These are phyloP conservation scores for Aspergillus piperis DNA, from an alignment of 2,329 filamentous ascomycete genomes.

Conservation along the genomic window DNA sequence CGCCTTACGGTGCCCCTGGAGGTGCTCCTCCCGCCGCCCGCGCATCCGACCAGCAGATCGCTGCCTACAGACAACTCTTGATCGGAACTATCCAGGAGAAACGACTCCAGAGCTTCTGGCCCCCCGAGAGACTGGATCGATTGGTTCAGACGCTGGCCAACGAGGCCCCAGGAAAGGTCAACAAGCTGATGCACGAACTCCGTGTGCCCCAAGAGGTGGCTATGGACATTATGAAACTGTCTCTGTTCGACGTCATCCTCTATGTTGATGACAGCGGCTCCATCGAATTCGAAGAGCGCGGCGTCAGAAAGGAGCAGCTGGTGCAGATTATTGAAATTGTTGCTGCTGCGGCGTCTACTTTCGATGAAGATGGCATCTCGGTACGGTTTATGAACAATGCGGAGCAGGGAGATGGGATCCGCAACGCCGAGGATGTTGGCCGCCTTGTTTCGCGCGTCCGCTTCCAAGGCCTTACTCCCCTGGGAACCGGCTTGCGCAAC, in stretches of 20 bases:
- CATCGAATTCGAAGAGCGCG: slow-evolving; percentile 68
- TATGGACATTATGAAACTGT: slow-evolving; percentile 63
- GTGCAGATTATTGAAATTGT: slow-evolving; percentile 65
- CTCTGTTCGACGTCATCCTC: slow-evolving; percentile 63
- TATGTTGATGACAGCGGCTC: slow-evolving; percentile 71
- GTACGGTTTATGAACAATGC: slow-evolving; percentile 70
- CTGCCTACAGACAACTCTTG: slow-evolving; percentile 59
- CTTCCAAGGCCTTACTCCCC: slow-evolving; percentile 67
- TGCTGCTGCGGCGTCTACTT: slow-evolving; percentile 66
- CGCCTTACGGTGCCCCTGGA: slow-evolving; percentile 33
- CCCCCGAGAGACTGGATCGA: slow-evolving; percentile 50
- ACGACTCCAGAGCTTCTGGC: slow-evolving; percentile 60
- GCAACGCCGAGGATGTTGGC: slow-evolving; percentile 59
- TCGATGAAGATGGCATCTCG: slow-evolving; percentile 68
- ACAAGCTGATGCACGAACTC: slow-evolving; percentile 59
- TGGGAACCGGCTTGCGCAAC: slow-evolving; percentile 63
- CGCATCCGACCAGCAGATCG: slow-evolving; percentile 52
- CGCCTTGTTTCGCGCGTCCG: slow-evolving; percentile 59
- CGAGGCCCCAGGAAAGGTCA: slow-evolving; percentile 49
- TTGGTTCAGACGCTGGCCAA: slow-evolving; percentile 36
- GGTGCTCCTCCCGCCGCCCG: slow-evolving; percentile 36
- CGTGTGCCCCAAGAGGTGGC: slow-evolving; percentile 61
- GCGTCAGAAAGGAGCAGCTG: slow-evolving; percentile 67
- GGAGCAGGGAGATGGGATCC: slow-evolving; percentile 56
- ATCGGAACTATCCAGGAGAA: slow-evolving; percentile 62